phyloP scores from a whole-genome alignment of 345 rosid species.

The Pugionium dolabratum region DNA sequence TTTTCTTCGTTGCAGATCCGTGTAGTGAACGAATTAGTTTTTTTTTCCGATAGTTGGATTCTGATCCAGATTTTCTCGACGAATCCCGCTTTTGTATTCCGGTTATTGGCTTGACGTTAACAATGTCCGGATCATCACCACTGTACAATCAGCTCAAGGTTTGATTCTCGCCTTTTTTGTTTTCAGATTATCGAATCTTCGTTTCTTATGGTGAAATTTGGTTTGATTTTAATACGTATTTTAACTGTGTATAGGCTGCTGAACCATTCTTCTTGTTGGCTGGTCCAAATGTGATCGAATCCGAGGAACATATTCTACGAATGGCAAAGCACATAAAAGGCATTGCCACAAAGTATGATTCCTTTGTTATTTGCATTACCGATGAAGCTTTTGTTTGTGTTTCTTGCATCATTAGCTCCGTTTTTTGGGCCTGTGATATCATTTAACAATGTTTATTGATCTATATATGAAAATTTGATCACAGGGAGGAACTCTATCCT shows the following conservation, averaged over 20 bases:
- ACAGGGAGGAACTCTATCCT: background rate
- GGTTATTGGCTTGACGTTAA: constrained; percentile 9
- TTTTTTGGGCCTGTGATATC: background rate
- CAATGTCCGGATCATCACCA: constrained; percentile 50
- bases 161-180: background rate
- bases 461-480: background rate
- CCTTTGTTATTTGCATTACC: background rate
- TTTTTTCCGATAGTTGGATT: background rate
- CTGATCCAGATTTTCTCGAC: constrained; percentile 1
- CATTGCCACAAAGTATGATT: constrained; percentile 56
- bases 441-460: background rate
- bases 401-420: background rate
- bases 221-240: background rate
- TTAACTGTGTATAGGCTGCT: constrained; percentile 48
- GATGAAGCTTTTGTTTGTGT: background rate
- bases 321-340: constrained; percentile 73
- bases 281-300: constrained; percentile 91
- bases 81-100: background rate
- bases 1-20: constrained; percentile 15
- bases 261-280: constrained; percentile 83
- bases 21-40: constrained; percentile 1
- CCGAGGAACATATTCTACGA: constrained; percentile 71
- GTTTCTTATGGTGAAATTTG: background rate
- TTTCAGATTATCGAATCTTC: background rate
- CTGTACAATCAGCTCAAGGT: constrained; percentile 68